Conservation (phyloP, 2,329 filamentous ascomycete species). For the Exophiala mesophila region DNA sequence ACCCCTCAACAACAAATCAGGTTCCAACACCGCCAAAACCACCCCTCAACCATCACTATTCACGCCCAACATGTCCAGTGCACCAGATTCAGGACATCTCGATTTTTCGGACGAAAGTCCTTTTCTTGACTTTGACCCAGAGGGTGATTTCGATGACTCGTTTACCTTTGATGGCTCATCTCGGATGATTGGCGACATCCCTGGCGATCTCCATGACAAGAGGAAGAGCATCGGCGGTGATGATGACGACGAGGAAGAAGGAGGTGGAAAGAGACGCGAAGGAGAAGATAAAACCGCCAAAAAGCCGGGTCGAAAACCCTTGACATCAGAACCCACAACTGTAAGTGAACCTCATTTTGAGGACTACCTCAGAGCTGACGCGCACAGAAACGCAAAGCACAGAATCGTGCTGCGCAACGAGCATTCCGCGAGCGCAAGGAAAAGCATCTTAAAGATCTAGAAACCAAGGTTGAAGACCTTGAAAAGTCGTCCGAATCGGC, state of each 20-base stretch:
- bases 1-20: slow-evolving; percentile 19
- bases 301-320: slow-evolving; percentile 92
- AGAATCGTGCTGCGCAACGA: slow-evolving; percentile 86
- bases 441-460: slow-evolving; percentile 56
- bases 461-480: slow-evolving; percentile 55
- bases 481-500: slow-evolving; percentile 79
- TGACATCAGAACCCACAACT: slow-evolving; percentile 91
- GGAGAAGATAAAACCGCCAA: slow-evolving; percentile 81
- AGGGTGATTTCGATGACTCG: slow-evolving; percentile 66
- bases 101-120: slow-evolving; percentile 67
- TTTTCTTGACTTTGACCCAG: slow-evolving; percentile 75
- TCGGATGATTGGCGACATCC: slow-evolving; percentile 71
- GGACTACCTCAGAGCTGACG: slow-evolving; percentile 4
- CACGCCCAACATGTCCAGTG: slow-evolving; percentile 35
- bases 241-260: slow-evolving; percentile 57
- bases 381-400: slow-evolving; percentile 64
- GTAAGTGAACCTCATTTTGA: slow-evolving; percentile 55
- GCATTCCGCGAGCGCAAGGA: slow-evolving; percentile 95
- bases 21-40: slow-evolving; percentile 5
- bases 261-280: slow-evolving; percentile 71
- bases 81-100: slow-evolving; percentile 44
- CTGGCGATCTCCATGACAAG: slow-evolving; percentile 55
- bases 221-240: slow-evolving; percentile 48
- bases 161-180: slow-evolving; percentile 68
- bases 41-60: slow-evolving; percentile 36